Evolutionary conservation across 345 rosid species (phyloP), one percentile per base, ranked within the genome.

Genomic region (Brassica rapa): DNA sequence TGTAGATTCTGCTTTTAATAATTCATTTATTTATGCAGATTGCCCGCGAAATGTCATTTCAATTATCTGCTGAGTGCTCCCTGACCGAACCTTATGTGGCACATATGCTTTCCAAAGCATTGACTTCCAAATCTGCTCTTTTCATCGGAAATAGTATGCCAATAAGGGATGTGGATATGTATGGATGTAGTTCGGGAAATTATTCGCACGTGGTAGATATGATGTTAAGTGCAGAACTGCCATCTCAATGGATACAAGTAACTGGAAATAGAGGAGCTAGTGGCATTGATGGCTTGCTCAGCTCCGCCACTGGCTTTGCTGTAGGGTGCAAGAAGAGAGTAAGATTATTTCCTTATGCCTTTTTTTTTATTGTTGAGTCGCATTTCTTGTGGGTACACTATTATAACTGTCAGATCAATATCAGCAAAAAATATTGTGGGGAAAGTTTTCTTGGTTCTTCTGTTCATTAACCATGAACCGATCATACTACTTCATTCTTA

Each of bases 251-350:
- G 83, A 84, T 92, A 81, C 86, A 71, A 29, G 96, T 92, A 73
- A 89, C 89, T 76, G 98, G 92, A 83, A 94, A 94, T 83, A 87
- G 97, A 85, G 98, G 98, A 84, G 98, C 97, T 71, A 94, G 98
- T 83, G 98, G 98, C 70, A 94, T 94, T 82, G 98, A 92, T 73
- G 98, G 98, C 73, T 88, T 94, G 89, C 90, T 94, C 65, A 92
- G 98, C 83, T 86, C 97, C 16, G 96, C 97, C 62, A 49, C 86
- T 75, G 98, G 98, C 83, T 94, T 90, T 83, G 96, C 98, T 65
- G 85, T 88, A 15, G 98, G 98, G 61, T 84, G 94, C 91, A 87
- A 88, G 67, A 90, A 84, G 84, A 88, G 83, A 71, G 98, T 92
- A 79, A 82, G 92, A 79, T 43, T 19, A 19, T 19, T 19, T 19